Conservation (phyloP, 2,329 filamentous ascomycete species). For the Thielaviopsis euricoi region DNA sequence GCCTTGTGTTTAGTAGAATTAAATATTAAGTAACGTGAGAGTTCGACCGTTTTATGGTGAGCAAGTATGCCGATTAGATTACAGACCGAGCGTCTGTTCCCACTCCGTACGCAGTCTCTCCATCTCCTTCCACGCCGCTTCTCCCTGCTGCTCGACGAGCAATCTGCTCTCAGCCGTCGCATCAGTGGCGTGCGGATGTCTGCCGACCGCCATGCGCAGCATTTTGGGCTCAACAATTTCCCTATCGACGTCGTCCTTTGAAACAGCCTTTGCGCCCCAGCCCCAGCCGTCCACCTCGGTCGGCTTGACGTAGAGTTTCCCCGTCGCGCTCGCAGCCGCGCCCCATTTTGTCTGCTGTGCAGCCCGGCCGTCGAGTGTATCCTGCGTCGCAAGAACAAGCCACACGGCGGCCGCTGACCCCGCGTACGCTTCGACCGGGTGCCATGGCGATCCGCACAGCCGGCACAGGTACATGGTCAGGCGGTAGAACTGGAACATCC, state of each 20-base stretch:
- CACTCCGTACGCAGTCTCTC: slow-evolving; percentile 52
- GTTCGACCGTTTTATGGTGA: not conserved
- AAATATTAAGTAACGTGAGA: not conserved
- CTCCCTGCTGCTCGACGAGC: slow-evolving; percentile 46
- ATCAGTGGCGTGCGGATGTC: slow-evolving; percentile 41
- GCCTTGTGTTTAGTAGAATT: not conserved
- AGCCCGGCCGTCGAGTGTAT: slow-evolving; percentile 38
- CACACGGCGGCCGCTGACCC: slow-evolving; percentile 64
- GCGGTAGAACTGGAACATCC: slow-evolving; percentile 55
- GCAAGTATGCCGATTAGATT: not conserved
- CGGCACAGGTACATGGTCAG: slow-evolving; percentile 54
- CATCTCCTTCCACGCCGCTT: slow-evolving; percentile 50
- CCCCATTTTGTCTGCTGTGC: slow-evolving; percentile 66
- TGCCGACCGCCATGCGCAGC: slow-evolving; percentile 35
- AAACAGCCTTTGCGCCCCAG: slow-evolving; percentile 29
- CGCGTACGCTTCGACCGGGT: slow-evolving; percentile 57
- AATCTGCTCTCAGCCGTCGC: slow-evolving; percentile 43
- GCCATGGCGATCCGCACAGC: slow-evolving; percentile 76
- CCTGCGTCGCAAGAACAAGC: slow-evolving; percentile 53
- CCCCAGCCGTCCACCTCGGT: slow-evolving; percentile 86
- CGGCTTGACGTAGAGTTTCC: slow-evolving; percentile 46
- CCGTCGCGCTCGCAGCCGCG: slow-evolving; percentile 43
- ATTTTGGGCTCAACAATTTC: slow-evolving; percentile 24
- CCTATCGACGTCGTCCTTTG: slow-evolving; percentile 24
- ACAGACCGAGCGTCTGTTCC: slow-evolving; percentile 28